Base-by-base conservation (phyloP, 495 filamentous ascomycete genomes). In the Cudoniella acicularis region DNA sequence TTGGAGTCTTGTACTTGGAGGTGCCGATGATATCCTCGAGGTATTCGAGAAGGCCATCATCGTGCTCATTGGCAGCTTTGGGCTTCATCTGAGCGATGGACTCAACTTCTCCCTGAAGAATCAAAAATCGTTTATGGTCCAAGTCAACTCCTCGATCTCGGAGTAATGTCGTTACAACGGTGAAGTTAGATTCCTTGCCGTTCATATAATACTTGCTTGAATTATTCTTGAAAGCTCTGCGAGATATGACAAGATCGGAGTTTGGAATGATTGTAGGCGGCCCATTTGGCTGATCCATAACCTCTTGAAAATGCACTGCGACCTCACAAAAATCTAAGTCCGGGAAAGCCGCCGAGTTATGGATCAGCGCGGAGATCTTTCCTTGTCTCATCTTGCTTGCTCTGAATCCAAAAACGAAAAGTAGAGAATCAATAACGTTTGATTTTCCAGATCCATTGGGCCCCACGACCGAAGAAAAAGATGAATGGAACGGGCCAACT, bases 301-400 rank as follows among this genome's bases (percentile, higher is more conserved):
- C 88, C 75, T 98, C 90, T 60, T 92, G 86, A 67, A 98, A 98
- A 63, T 96, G 88, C 8, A 98, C 94, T 61, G 92, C 88, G 6
- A 98, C 94, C 72, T 98, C 95, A 72, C 94, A 98, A 67, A 84
- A 85, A 45, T 91, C 87, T 6, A 98, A 77, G 59, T 96, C 79
- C 0, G 95, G 91, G 61, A 86, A 84, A 40, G 87, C 81, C 1
- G 92, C 91, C 30, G 93, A 97, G 70, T 96, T 98, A 69, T 98
- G 94, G 57, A 98, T 98, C 60, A 98, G 73, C 18, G 94, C 94
- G 2, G 94, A 98, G 41, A 98, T 92, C 75, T 98, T 98, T 67
- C 94, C 95, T 71, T 98, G 94, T 67, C 94, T 81, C 94, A 98
- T 98, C 75, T 98, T 98, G 78, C 93, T 98, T 22, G 94, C 94